Percentiles rank a stretch among this genome's conserved stretches.
These are phyloP conservation scores for Trichophaea hybrida DNA, from an alignment of 2,329 filamentous ascomycete genomes.

Conservation along the genomic window DNA sequence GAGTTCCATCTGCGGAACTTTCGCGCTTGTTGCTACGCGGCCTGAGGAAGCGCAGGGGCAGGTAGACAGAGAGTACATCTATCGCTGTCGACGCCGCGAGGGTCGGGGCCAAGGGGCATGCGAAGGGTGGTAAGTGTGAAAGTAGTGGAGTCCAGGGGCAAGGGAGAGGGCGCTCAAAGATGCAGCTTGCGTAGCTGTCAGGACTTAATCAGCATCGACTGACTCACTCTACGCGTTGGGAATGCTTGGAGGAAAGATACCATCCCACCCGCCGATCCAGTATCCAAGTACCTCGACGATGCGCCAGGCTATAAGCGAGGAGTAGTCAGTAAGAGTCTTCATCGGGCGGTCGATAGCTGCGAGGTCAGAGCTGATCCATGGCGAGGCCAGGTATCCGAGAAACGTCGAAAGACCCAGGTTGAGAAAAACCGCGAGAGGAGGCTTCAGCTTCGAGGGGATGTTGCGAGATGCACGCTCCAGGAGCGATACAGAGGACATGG, in stretches of 20 bases:
- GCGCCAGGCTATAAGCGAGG: constrained; percentile 12
- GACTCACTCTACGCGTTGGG: not conserved
- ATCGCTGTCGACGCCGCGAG: constrained; percentile 14
- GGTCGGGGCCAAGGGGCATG: constrained; percentile 19
- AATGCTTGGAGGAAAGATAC: constrained; percentile 5
- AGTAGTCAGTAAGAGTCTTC: constrained; percentile 14
- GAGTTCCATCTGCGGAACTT: constrained; percentile 9
- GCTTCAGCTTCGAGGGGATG: constrained; percentile 18
- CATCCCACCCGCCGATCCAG: constrained; percentile 21
- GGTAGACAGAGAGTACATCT: constrained; percentile 18
- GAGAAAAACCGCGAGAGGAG: constrained; percentile 12
- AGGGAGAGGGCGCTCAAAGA: constrained; percentile 20
- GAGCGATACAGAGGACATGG: constrained; percentile 2
- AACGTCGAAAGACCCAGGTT: constrained; percentile 13
- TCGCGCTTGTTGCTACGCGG: not conserved
- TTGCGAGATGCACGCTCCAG: constrained; percentile 15
- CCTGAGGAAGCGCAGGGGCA: constrained; percentile 21
- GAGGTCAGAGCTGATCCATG: constrained; percentile 19
- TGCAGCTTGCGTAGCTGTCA: constrained; percentile 19
- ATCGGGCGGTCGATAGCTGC: constrained; percentile 17
- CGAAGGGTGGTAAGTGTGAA: constrained; percentile 20
- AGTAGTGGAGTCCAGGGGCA: constrained; percentile 17
- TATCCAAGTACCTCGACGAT: constrained; percentile 17
- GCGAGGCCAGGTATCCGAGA: constrained; percentile 17
- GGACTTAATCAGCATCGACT: constrained; percentile 1